Percentiles rank a stretch among this genome's conserved stretches.
Evolutionary conservation across 1,284 basidiomycete genomes (phyloP).

Genomic region (Wolfiporia cocos): DNA sequence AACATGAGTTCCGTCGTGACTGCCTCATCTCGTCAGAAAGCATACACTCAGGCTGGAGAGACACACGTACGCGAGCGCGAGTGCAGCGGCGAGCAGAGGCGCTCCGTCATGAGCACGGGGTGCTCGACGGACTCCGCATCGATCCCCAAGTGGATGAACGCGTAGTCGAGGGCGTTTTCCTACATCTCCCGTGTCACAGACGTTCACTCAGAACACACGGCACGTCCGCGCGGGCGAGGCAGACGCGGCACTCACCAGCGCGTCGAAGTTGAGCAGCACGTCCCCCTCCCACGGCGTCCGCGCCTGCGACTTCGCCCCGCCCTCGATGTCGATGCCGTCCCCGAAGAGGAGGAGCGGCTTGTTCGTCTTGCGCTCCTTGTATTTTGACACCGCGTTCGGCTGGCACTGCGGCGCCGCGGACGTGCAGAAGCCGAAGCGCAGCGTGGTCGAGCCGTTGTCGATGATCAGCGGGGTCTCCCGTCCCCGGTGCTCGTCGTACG

Average conservation of each 20-base stretch:
- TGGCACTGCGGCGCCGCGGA: conserved; percentile 46
- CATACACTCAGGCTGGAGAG: too few species aligned
- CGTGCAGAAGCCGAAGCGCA: conserved; percentile 86
- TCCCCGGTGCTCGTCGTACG: conserved; percentile 31
- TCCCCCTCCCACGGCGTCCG: conserved; percentile 89
- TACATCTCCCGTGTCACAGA: conserved; percentile 39
- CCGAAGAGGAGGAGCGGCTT: conserved; percentile 81
- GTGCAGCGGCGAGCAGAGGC: conserved; percentile 86
- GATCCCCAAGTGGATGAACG: conserved; percentile 84
- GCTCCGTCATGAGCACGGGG: conserved; percentile 92
- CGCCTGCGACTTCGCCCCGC: conserved; percentile 71
- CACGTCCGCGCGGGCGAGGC: not conserved
- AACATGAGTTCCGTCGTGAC: conserved; percentile 97
- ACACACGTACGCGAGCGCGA: too few species aligned
- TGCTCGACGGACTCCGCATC: conserved; percentile 78
- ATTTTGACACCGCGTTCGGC: conserved; percentile 76
- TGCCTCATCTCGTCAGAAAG: too few species aligned
- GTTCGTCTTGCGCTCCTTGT: conserved; percentile 83
- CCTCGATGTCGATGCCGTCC: conserved; percentile 78
- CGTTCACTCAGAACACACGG: conserved; percentile 7
- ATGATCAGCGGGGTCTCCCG: conserved; percentile 72
- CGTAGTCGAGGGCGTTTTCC: conserved; percentile 94
- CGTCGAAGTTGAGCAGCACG: conserved; percentile 83
- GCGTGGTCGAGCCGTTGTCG: conserved; percentile 86
- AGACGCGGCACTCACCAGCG: conserved; percentile 59